phyloP scores from a whole-genome alignment of 2,329 filamentous ascomycete genomes.

The Claviceps paspali region DNA sequence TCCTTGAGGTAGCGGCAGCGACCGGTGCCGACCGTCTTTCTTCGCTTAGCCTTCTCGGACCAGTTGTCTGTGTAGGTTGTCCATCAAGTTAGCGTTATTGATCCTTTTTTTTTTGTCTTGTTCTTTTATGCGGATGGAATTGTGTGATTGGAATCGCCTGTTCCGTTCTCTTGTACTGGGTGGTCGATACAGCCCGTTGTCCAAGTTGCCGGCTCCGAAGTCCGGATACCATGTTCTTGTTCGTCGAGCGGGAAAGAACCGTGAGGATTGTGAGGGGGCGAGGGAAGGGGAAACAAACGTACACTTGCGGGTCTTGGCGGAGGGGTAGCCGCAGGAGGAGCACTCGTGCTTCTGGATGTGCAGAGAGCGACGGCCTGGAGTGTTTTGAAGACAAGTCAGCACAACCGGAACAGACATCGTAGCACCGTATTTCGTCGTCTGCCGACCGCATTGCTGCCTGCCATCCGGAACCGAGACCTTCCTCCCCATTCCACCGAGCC shows the following conservation, averaged over 20 bases:
- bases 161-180: too few species aligned
- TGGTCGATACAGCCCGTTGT: too few species aligned
- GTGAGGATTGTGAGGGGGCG: too few species aligned
- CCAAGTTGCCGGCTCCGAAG: too few species aligned
- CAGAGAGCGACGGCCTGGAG: slow-evolving; percentile 81
- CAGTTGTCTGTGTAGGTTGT: slow-evolving; percentile 78
- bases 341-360: slow-evolving; percentile 99
- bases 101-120: too few species aligned
- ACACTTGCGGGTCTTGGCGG: slow-evolving; percentile 98
- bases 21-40: slow-evolving; percentile 97
- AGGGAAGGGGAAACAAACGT: slow-evolving; percentile 34
- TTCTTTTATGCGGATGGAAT: background rate
- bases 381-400: slow-evolving; percentile 7
- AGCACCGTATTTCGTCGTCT: background rate
- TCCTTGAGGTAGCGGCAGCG: slow-evolving; percentile 91
- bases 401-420: background rate
- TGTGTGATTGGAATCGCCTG: background rate
- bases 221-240: too few species aligned
- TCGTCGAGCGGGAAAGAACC: background rate
- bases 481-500: too few species aligned
- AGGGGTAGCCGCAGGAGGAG: slow-evolving; percentile 86
- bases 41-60: slow-evolving; percentile 99
- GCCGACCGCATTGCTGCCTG: too few species aligned
- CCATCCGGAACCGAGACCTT: background rate
- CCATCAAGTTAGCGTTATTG: too few species aligned